Conservation (phyloP, 345 rosid genomes). For the Rhizophora mangle region DNA sequence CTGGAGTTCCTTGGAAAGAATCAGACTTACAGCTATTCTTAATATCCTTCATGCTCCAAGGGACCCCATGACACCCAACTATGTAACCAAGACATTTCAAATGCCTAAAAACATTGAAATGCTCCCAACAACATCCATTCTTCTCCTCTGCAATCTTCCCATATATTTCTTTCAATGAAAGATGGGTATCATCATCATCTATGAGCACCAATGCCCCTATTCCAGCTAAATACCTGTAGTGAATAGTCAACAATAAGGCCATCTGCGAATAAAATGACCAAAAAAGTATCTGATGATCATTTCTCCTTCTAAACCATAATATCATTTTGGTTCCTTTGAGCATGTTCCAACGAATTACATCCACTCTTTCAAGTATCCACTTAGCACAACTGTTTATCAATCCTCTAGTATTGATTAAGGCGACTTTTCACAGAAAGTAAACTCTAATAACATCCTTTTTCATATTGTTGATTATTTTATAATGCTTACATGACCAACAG, state of each 20-base stretch:
- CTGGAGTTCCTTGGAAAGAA: slow-evolving; percentile 19
- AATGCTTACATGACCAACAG: no score
- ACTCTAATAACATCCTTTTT: no score
- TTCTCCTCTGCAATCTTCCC: slow-evolving; percentile 46
- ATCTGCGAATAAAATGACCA: not conserved
- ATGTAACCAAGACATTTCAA: slow-evolving; percentile 75
- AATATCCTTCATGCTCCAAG: slow-evolving; percentile 58
- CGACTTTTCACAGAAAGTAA: no score
- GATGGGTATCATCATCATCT: slow-evolving; percentile 32
- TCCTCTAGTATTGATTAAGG: no score
- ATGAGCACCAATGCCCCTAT: slow-evolving; percentile 67
- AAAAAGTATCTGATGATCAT: no score
- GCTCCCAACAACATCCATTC: slow-evolving; percentile 60
- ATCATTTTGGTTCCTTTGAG: no score
- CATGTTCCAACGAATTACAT: no score
- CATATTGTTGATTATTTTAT: no score
- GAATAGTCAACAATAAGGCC: not conserved
- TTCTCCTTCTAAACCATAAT: no score
- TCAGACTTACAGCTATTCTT: slow-evolving; percentile 5
- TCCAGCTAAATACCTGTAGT: slow-evolving; percentile 62
- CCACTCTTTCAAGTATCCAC: no score
- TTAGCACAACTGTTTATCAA: no score
- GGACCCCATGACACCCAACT: slow-evolving; percentile 56
- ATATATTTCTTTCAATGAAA: slow-evolving; percentile 52
- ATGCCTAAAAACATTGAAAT: slow-evolving; percentile 60